Base-by-base conservation (phyloP, 2,329 filamentous ascomycete species). In the Colletotrichum zoysiae region DNA sequence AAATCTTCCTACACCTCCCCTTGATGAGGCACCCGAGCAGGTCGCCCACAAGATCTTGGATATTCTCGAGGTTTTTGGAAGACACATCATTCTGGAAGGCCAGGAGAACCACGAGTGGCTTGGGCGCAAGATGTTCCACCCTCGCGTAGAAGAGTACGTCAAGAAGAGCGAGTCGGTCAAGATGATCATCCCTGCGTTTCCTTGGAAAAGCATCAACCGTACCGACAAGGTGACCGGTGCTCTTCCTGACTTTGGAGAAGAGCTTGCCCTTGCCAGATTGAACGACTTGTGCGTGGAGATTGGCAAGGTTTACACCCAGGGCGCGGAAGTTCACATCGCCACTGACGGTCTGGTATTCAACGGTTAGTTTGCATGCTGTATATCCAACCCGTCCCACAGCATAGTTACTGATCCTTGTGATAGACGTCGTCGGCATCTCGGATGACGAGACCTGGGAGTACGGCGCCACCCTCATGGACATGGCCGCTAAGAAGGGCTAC, bases 191-290 rank as follows among this genome's bases (percentile, higher is more conserved):
- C 64, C 75, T 1, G 75, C 74, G 0, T 76, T 76, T 58, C 75
- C 75, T 2, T 76, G 74, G 68, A 76, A 76, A 67, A 75, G 74
- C 8, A 74, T 75, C 60, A 76, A 76, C 68, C 70, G 63, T 1
- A 66, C 71, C 20, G 78, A 80, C 58, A 81, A 81, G 68, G 79
- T 80, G 7, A 66, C 79, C 20, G 78, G 83, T 2, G 71, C 68
- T 0, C 74, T 84, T 3, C 83, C 83, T 0, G 83, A 85, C 58
- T 76, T 82, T n/a, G 83, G 79, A 5, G 83, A 85, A 67, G 81
- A 83, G 50, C 65, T 85, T 38, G 82, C 83, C 3, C 76, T 85
- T 12, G 74, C 76, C 5, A 80, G 81, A 58, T 74, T 85, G 64
- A 81, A 84, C 55, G 78, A 77, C 0, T 74, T 85, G 33, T 84